A percentile compares a stretch with the other conserved stretches of the same genome.
These are phyloP conservation scores for Acanthamoeba castellanii DNA, from an alignment of 208 protist genomes.

Conservation along the genomic window DNA sequence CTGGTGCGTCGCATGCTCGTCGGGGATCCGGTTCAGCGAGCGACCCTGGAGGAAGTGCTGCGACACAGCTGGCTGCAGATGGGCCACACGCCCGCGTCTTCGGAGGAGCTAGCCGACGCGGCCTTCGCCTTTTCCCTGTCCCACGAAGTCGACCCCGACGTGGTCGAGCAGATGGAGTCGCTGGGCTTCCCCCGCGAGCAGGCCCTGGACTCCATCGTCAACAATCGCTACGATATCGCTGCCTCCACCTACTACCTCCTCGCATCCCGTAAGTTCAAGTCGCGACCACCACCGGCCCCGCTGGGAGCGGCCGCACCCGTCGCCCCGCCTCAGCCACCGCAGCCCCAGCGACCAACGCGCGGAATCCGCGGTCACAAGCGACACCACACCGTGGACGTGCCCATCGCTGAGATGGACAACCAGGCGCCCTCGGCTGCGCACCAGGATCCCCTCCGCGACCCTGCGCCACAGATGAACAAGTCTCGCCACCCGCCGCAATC, in stretches of 20 bases:
- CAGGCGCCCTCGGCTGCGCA: neutral
- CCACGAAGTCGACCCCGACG: conserved; percentile 27
- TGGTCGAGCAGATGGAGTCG: conserved; percentile 51
- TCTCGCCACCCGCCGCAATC: neutral
- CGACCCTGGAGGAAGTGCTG: conserved; percentile 93
- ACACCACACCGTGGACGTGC: conserved; percentile 51
- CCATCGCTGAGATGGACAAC: conserved; percentile 15
- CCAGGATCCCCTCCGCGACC: conserved; percentile 1
- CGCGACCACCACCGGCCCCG: neutral
- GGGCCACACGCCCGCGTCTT: conserved; percentile 53
- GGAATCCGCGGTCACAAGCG: conserved; percentile 31
- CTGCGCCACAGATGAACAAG: conserved; percentile 13
- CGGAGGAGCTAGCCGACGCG: neutral
- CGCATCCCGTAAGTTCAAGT: conserved; percentile 33
- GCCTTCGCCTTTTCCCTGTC: neutral
- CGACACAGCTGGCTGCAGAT: conserved; percentile 92
- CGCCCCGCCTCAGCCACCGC: neutral
- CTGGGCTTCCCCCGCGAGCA: conserved; percentile 44
- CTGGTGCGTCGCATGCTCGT: conserved; percentile 89
- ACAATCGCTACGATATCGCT: conserved; percentile 61
- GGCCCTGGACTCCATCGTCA: conserved; percentile 51
- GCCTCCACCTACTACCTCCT: conserved; percentile 68
- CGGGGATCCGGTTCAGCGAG: conserved; percentile 91
- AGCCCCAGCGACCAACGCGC: neutral
- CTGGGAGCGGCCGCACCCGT: neutral